A percentile compares a stretch with the other conserved stretches of the same genome.
Conservation (phyloP, 768 basidiomycete genomes). For the Pleurotus giganteus region DNA sequence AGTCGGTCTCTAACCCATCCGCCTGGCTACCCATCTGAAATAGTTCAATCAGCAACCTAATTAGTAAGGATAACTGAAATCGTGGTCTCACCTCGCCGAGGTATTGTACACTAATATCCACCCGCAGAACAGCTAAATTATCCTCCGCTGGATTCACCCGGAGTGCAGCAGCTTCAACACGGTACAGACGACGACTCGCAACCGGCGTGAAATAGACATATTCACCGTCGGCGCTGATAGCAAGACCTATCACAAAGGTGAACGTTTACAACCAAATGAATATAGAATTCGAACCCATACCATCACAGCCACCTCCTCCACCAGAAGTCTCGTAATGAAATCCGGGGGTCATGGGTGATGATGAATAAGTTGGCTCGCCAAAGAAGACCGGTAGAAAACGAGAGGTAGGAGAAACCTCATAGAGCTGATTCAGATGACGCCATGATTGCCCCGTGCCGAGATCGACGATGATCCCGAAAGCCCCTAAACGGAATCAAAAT, state of each 20-base stretch:
- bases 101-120: slow-evolving; percentile 14
- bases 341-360: too few relatives aligned
- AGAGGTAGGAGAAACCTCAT: too few relatives aligned
- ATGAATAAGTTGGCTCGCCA: too few relatives aligned
- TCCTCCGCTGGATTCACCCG: slow-evolving; percentile 12
- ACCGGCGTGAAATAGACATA: slow-evolving; percentile 15
- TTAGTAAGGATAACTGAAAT: background rate
- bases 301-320: too few relatives aligned
- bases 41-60: background rate
- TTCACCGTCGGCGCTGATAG: slow-evolving; percentile 14
- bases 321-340: too few relatives aligned
- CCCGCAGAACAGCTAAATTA: slow-evolving; percentile 11
- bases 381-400: too few relatives aligned
- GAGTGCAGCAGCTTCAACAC: slow-evolving; percentile 13
- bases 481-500: too few relatives aligned
- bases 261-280: background rate
- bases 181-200: slow-evolving; percentile 13
- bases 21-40: slow-evolving; percentile 15
- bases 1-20: slow-evolving; percentile 16
- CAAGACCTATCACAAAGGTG: background rate
- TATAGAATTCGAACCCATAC: too few relatives aligned
- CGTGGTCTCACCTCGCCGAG: slow-evolving; percentile 14
- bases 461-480: too few relatives aligned
- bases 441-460: too few relatives aligned
- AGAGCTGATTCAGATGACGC: too few relatives aligned